phyloP scores from a whole-genome alignment of 2,329 filamentous ascomycete genomes.

The Xylariales sp. region DNA sequence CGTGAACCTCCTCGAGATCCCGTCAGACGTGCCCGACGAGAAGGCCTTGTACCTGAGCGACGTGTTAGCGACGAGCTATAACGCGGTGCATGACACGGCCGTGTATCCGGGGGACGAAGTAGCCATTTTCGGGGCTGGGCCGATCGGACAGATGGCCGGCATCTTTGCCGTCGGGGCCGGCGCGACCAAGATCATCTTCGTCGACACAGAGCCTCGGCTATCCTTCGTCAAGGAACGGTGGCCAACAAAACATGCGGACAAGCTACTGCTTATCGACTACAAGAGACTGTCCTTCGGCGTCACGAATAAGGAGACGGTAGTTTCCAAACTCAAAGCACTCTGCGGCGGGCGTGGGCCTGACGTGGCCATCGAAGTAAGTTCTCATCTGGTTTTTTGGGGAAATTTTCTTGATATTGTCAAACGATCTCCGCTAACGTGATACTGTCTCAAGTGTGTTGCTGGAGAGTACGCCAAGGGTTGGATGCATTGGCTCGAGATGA shows the following conservation, averaged over 20 bases:
- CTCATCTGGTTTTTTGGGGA: background rate
- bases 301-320: conserved; percentile 70
- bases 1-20: conserved; percentile 83
- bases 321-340: conserved; percentile 78
- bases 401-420: background rate
- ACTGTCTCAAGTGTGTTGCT: conserved; percentile 63
- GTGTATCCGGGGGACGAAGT: conserved; percentile 82
- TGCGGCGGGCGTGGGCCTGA: conserved; percentile 79
- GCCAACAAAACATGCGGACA: conserved; percentile 58
- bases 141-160: conserved; percentile 86
- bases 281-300: conserved; percentile 68
- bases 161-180: conserved; percentile 81
- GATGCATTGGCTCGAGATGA: conserved; percentile 68
- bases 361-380: conserved; percentile 61
- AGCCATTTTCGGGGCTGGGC: conserved; percentile 86
- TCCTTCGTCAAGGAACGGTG: conserved; percentile 74
- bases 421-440: conserved; percentile 4
- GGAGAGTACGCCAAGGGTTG: conserved; percentile 72
- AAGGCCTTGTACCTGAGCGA: conserved; percentile 86
- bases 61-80: conserved; percentile 82
- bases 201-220: conserved; percentile 79
- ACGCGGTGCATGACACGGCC: conserved; percentile 84
- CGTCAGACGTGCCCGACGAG: conserved; percentile 84
- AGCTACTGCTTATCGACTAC: conserved; percentile 78
- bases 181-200: conserved; percentile 79